Conservation (phyloP, 148 eudicot genomes). For the Fagopyrum homotropicum region DNA sequence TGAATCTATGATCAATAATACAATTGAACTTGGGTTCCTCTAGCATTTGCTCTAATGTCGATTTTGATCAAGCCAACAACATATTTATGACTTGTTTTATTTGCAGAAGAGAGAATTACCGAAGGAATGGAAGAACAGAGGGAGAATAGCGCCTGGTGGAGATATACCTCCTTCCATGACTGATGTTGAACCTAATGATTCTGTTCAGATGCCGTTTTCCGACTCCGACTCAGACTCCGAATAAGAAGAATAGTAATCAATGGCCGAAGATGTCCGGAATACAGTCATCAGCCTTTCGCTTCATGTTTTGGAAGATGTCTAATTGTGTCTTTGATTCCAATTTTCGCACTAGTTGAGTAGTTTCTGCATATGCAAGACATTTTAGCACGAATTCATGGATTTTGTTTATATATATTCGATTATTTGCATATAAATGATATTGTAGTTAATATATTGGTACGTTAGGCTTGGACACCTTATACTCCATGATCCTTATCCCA, state of each 20-base stretch:
- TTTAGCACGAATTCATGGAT: not conserved
- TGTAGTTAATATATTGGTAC: not conserved
- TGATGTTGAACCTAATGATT: slow-evolving; percentile 58
- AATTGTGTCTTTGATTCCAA: too few relatives aligned
- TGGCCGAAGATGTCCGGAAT: too few relatives aligned
- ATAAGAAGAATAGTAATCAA: not conserved
- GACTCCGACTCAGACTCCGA: slow-evolving; percentile 60
- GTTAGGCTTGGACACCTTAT: too few relatives aligned
- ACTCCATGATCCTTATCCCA: too few relatives aligned
- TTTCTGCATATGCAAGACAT: not conserved
- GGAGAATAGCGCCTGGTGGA: slow-evolving; percentile 25
- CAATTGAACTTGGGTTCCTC: not conserved
- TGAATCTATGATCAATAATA: not conserved
- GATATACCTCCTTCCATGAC: slow-evolving; percentile 69
- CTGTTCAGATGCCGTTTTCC: slow-evolving; percentile 58
- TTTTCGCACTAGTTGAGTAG: too few relatives aligned
- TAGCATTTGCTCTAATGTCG: not conserved
- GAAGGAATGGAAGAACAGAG: slow-evolving; percentile 45
- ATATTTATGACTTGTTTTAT: not conserved
- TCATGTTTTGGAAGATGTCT: too few relatives aligned
- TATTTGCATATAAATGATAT: not conserved
- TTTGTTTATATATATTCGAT: not conserved
- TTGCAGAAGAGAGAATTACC: slow-evolving; percentile 53
- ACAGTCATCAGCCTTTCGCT: too few relatives aligned
- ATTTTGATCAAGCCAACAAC: not conserved